Percentiles rank a stretch among this genome's conserved stretches.
These are phyloP conservation scores for Aspergillus sp. DNA, from an alignment of 2,329 filamentous ascomycete species.

Conservation along the genomic window DNA sequence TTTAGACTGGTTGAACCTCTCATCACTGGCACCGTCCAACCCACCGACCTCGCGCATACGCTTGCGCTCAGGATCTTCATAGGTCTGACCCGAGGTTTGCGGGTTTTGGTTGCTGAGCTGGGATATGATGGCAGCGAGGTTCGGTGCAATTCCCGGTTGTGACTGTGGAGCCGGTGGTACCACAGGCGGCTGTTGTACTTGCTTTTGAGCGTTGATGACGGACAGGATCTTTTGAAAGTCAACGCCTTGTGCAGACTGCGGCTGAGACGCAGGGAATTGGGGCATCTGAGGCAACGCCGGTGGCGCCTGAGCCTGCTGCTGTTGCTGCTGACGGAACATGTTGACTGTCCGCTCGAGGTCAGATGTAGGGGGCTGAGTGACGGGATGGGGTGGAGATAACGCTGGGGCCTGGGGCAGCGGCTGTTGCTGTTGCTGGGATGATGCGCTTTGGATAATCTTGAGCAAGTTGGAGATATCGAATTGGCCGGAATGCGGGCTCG, in stretches of 20 bases:
- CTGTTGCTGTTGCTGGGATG: slow-evolving; percentile 21
- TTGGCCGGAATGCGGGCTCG: slow-evolving; percentile 16
- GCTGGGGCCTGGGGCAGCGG: slow-evolving; percentile 22
- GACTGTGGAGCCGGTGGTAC: slow-evolving; percentile 19
- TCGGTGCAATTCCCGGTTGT: slow-evolving; percentile 24
- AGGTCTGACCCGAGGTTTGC: slow-evolving; percentile 14
- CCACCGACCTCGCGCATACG: slow-evolving; percentile 28
- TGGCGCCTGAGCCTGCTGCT: slow-evolving; percentile 17
- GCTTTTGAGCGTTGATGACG: slow-evolving; percentile 30
- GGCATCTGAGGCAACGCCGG: slow-evolving; percentile 19
- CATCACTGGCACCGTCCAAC: slow-evolving; percentile 26
- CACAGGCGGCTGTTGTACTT: slow-evolving; percentile 24
- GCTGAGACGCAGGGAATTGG: slow-evolving; percentile 20
- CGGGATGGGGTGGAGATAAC: slow-evolving; percentile 15
- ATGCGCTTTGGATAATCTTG: slow-evolving; percentile 30
- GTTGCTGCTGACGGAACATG: slow-evolving; percentile 29
- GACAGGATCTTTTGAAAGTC: slow-evolving; percentile 34
- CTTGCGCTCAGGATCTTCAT: slow-evolving; percentile 37
- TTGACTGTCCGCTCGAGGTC: slow-evolving; percentile 32
- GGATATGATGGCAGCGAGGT: slow-evolving; percentile 28
- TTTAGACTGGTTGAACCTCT: slow-evolving; percentile 25
- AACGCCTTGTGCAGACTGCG: slow-evolving; percentile 18
- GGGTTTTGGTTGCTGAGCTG: slow-evolving; percentile 23
- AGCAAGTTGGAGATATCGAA: slow-evolving; percentile 36
- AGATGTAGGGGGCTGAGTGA: slow-evolving; percentile 13